Base-by-base conservation (phyloP, 106 monocot species). In the Dendrobium nobile region DNA sequence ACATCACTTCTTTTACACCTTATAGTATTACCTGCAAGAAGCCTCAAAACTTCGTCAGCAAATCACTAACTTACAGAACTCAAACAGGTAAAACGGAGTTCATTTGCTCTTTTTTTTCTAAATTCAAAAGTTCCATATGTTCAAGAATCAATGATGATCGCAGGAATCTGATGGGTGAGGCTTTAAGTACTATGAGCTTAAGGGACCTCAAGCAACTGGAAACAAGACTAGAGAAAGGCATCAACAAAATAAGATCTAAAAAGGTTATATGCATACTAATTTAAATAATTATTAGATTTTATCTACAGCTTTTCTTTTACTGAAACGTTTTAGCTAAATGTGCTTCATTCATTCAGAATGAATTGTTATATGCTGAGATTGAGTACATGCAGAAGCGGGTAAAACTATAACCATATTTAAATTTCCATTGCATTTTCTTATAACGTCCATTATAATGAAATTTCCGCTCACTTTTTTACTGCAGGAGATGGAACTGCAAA, bases 301-400 rank as follows among this genome's bases (percentile, higher is more conserved):
- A 10, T 17, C 17, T 51, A 13, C 15, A 18, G 18, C 19, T 78
- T 41, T 18, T 78, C 16, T 28, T 17, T 4, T n/a, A 17, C 4
- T 4, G 48, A 16, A 77, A 31, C 19, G 10, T 9, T 7, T 48
- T 20, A 76, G 13, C 27, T 48, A 47, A 47, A 47, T 76, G 8
- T 17, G 47, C 44, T 43, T 41, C 6, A 45, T 45, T 19, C 28
- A 45, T 37, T 22, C 80, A 84, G 84, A 84, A 84, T 61, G 87
- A 87, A 72, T 74, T 87, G 73, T 48, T 87, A 41, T 87, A 75
- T 75, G 84, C 83, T 74, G 87, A 87, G 41, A 87, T 87, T 17
- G 87, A 87, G 43, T 81, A 84, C 75, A 87, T 87, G 87, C 87
- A 84, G 64, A 87, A 87, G 82, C 84, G 77, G 75, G 87, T 87